These are phyloP conservation scores for Lotus japonicus DNA, from an alignment of 306 rosid species.

Conservation along the genomic window DNA sequence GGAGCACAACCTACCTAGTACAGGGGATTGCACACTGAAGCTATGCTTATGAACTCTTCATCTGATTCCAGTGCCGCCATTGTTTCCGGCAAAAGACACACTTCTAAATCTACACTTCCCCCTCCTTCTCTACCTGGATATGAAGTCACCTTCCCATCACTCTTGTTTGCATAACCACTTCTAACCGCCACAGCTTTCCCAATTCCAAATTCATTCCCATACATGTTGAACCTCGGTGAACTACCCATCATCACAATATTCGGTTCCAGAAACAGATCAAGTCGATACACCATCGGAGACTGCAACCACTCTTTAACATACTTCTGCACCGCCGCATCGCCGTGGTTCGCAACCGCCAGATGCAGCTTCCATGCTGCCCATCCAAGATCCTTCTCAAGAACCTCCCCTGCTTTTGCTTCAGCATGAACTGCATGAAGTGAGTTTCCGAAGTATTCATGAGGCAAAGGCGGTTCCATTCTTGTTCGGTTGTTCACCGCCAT, in stretches of 20 bases:
- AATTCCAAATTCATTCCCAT: not conserved
- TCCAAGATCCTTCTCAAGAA: not conserved
- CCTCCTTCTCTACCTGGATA: not conserved
- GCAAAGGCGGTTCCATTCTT: not conserved
- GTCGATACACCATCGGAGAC: not conserved
- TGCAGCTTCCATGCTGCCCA: not conserved
- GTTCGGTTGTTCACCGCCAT: not conserved
- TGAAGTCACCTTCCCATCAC: not conserved
- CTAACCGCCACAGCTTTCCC: not conserved
- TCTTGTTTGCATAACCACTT: not conserved
- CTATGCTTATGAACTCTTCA: conserved; percentile 28
- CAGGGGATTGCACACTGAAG: not conserved
- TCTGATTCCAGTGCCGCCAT: not conserved
- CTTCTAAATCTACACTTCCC: not conserved
- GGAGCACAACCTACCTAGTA: not conserved
- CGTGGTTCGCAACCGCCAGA: not conserved
- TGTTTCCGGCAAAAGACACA: not conserved
- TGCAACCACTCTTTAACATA: not conserved
- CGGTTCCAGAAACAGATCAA: not conserved
- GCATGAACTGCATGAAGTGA: not conserved
- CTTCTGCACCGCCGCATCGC: not conserved
- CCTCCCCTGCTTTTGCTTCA: not conserved
- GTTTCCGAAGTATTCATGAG: not conserved
- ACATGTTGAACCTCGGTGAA: not conserved
- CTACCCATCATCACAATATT: not conserved